Conservation (phyloP, 192 early-diverging fungal genomes). For the Coemansia asiatica region DNA sequence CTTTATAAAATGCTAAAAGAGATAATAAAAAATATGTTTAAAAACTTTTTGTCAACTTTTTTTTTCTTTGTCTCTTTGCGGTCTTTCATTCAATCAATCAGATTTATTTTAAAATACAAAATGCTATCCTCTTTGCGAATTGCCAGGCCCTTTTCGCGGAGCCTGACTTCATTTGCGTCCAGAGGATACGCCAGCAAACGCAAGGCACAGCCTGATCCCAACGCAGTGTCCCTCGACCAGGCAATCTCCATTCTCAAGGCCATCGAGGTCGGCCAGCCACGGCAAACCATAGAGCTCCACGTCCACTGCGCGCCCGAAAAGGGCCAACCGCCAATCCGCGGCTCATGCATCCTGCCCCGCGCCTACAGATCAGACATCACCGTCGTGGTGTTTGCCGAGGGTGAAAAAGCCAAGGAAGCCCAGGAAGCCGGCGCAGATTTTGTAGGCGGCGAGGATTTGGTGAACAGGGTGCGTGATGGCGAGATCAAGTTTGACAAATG, state of each 20-base stretch:
- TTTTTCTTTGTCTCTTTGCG: neutral
- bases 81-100: neutral
- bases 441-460: conserved; percentile 86
- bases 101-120: neutral
- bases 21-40: neutral
- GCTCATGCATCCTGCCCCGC: conserved; percentile 72
- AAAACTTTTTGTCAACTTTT: neutral
- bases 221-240: conserved; percentile 50
- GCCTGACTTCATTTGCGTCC: neutral
- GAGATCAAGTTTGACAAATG: conserved; percentile 79
- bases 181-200: conserved; percentile 24
- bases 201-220: conserved; percentile 37
- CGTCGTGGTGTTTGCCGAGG: conserved; percentile 87
- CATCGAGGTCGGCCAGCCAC: conserved; percentile 66
- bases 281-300: conserved; percentile 66
- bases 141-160: neutral
- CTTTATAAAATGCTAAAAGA: no score
- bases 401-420: conserved; percentile 79
- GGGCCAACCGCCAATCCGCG: conserved; percentile 77
- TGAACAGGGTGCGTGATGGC: conserved; percentile 65
- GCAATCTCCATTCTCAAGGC: conserved; percentile 63
- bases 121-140: conserved; percentile 18
- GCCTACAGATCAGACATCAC: conserved; percentile 55
- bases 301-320: conserved; percentile 74
- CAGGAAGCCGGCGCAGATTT: conserved; percentile 73